phyloP scores from a whole-genome alignment of 345 rosid species.

The Acer yangbiense region DNA sequence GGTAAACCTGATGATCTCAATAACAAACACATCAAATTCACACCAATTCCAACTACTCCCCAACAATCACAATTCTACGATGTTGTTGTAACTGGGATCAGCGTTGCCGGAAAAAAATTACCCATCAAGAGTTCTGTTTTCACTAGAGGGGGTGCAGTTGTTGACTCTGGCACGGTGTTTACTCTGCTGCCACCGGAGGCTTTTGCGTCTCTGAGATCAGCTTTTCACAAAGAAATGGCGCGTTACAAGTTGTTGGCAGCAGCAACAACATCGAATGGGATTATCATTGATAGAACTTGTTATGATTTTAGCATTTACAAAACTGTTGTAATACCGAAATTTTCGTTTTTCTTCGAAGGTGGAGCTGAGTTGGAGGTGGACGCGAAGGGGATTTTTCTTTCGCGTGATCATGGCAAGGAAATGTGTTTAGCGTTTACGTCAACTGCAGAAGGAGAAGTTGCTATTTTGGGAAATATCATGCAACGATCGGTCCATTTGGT shows the following conservation, averaged over 20 bases:
- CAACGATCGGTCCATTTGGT: background rate
- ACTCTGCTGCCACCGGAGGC: too few relatives aligned
- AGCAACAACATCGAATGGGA: slow-evolving; percentile 1
- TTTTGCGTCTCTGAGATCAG: too few relatives aligned
- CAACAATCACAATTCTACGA: too few relatives aligned
- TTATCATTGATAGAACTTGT: slow-evolving; percentile 27
- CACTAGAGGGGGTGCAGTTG: too few relatives aligned
- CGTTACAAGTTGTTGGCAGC: slow-evolving; percentile 12
- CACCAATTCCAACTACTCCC: too few relatives aligned
- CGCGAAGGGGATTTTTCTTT: slow-evolving; percentile 11
- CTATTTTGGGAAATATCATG: background rate
- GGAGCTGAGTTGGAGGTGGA: slow-evolving; percentile 20
- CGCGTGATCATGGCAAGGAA: background rate
- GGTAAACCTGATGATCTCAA: too few relatives aligned
- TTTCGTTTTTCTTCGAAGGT: slow-evolving; percentile 21
- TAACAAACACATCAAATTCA: too few relatives aligned
- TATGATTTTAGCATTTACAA: slow-evolving; percentile 24
- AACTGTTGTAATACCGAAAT: slow-evolving; percentile 8
- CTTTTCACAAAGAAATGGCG: too few relatives aligned
- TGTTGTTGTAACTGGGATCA: too few relatives aligned
- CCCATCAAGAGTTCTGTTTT: too few relatives aligned
- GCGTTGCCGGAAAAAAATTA: too few relatives aligned
- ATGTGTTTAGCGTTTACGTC: slow-evolving; percentile 28
- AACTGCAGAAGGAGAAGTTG: background rate
- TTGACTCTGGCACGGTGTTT: too few relatives aligned